phyloP scores from a whole-genome alignment of 148 eudicot species.

The Spergularia marina region DNA sequence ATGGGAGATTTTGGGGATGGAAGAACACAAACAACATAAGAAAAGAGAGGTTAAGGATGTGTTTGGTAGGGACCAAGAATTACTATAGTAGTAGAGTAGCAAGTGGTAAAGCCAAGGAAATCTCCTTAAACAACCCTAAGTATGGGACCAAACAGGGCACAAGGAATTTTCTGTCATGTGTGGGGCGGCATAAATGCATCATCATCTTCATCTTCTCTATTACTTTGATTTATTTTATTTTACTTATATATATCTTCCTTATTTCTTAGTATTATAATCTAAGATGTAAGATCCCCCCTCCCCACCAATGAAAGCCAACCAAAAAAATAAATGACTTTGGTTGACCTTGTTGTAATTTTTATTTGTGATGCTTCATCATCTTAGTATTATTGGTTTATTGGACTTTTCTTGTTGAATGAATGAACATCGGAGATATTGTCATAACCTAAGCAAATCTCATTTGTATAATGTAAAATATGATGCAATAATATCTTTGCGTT shows the following conservation, averaged over 20 bases:
- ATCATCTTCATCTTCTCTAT: constrained; percentile 6
- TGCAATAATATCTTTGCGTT: too few relatives aligned
- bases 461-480: too few relatives aligned
- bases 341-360: constrained; percentile 16
- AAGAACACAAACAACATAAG: constrained; percentile 12
- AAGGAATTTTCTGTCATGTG: constrained; percentile 36
- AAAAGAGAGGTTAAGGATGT: constrained; percentile 5
- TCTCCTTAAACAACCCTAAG: constrained; percentile 17
- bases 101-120: constrained; percentile 7
- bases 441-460: too few relatives aligned
- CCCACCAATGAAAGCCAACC: background rate
- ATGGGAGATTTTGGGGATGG: constrained; percentile 18
- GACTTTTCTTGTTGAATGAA: constrained; percentile 13
- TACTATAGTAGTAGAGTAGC: background rate
- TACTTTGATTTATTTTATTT: background rate
- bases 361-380: background rate
- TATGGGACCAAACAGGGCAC: constrained; percentile 34
- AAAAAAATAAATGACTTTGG: constrained; percentile 26
- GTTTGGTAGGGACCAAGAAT: constrained; percentile 8
- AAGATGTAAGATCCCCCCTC: constrained; percentile 16
- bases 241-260: background rate
- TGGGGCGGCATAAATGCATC: constrained; percentile 27
- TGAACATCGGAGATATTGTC: too few relatives aligned
- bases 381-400: background rate
- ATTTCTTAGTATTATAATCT: background rate